Conservation (phyloP, 345 rosid genomes). For the Litchi chinensis region DNA sequence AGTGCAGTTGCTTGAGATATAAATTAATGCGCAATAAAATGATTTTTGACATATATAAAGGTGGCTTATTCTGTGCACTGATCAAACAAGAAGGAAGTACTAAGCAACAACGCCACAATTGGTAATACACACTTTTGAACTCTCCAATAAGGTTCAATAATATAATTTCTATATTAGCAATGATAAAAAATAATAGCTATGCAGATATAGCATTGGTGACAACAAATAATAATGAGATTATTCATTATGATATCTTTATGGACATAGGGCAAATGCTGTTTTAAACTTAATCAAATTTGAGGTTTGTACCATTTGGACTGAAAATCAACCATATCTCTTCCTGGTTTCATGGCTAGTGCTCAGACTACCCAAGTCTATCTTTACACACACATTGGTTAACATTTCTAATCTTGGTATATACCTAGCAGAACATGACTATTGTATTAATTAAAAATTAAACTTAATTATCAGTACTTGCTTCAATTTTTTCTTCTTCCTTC, state of each 20-base stretch:
- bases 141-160: not conserved
- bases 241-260: not conserved
- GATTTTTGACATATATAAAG: not conserved
- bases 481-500: not conserved
- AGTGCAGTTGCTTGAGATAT: not conserved
- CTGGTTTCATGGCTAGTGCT: not conserved
- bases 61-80: not conserved
- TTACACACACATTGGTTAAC: not conserved
- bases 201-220: not conserved
- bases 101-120: not conserved
- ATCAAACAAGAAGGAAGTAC: not conserved
- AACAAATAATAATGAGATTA: constrained; percentile 1
- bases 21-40: not conserved
- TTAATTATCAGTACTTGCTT: not conserved
- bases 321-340: not conserved
- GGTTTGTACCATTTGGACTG: not conserved
- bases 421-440: not conserved
- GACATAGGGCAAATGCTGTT: not conserved
- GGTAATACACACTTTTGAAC: not conserved
- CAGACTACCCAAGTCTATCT: not conserved
- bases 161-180: not conserved
- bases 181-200: not conserved
- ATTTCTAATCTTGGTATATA: not conserved
- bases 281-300: not conserved
- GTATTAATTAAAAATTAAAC: not conserved